phyloP scores from a whole-genome alignment of 73 alveolate genomes.

The Symbiodinium natans region DNA sequence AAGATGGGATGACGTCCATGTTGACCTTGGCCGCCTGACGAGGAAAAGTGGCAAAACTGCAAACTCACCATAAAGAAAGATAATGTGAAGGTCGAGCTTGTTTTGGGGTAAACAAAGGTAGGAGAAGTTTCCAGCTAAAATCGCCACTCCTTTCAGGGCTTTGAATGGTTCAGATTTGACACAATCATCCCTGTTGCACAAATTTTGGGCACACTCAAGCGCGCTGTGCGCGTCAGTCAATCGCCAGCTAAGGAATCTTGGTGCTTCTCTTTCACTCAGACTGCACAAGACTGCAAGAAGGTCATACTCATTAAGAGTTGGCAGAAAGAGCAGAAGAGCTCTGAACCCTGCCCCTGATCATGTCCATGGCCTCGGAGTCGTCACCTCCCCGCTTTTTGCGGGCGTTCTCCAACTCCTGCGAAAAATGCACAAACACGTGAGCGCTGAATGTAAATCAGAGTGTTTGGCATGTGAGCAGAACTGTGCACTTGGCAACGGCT shows the following conservation, averaged over 20 bases:
- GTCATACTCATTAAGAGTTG: neutral
- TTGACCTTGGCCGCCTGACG: conserved; percentile 44
- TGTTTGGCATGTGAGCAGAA: too few species aligned
- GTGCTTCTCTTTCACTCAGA: neutral
- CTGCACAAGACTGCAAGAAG: neutral
- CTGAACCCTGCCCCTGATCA: neutral
- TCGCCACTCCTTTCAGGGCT: neutral
- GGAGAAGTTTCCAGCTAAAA: too few species aligned
- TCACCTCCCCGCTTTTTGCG: conserved; percentile 78
- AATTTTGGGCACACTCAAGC: neutral
- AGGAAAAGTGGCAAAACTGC: neutral
- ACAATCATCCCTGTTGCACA: neutral
- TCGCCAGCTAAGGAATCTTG: neutral
- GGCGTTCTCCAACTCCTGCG: conserved; percentile 70
- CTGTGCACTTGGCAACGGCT: neutral
- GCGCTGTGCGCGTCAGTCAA: neutral
- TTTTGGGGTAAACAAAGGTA: neutral
- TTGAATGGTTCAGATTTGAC: neutral
- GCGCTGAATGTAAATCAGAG: too few species aligned
- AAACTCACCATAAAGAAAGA: neutral
- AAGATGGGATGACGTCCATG: conserved; percentile 75
- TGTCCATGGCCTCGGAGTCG: conserved; percentile 41
- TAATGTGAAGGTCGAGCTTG: neutral
- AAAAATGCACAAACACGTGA: neutral
- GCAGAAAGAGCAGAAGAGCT: neutral